Conservation (phyloP, 1,284 basidiomycete species). For the Irpex sp. region DNA sequence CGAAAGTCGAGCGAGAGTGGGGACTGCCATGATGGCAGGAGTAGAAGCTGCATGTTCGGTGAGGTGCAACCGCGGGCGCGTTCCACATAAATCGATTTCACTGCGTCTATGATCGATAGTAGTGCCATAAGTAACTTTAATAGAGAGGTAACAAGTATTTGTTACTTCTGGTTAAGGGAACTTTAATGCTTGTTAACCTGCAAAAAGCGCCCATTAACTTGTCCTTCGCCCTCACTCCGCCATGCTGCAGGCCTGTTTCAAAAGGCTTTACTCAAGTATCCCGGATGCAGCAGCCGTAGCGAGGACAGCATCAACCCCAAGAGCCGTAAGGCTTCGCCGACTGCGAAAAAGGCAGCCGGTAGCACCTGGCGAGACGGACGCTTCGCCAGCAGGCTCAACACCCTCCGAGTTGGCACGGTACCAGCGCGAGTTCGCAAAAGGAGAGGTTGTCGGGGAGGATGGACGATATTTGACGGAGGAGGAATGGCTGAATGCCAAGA, state of each 20-base stretch:
- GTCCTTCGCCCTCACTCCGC: slow-evolving; percentile 1
- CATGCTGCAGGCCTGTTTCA: slow-evolving; percentile 31
- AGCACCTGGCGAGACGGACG: slow-evolving; percentile 43
- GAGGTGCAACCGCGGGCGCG: too few relatives aligned
- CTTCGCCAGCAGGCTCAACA: slow-evolving; percentile 49
- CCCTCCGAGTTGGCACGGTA: slow-evolving; percentile 61
- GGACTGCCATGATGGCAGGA: slow-evolving; percentile 21
- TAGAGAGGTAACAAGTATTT: background rate
- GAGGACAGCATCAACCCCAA: slow-evolving; percentile 63
- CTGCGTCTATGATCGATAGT: background rate
- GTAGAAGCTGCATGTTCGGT: background rate
- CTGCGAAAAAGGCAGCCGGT: slow-evolving; percentile 41
- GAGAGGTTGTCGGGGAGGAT: slow-evolving; percentile 40
- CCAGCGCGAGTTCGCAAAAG: slow-evolving; percentile 50
- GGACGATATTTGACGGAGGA: slow-evolving; percentile 41
- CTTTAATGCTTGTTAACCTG: background rate
- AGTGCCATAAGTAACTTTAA: background rate
- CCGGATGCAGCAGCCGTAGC: slow-evolving; percentile 48
- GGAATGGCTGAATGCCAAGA: slow-evolving; percentile 55
- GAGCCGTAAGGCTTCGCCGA: slow-evolving; percentile 69
- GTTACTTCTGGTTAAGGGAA: background rate
- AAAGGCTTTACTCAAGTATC: slow-evolving; percentile 49
- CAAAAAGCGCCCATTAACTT: background rate
- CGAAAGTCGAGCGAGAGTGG: slow-evolving; percentile 30
- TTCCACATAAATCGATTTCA: background rate